Evolutionary conservation across 2,329 filamentous ascomycete species (phyloP).

Genomic region (Aspergillus pseudoterreus): DNA sequence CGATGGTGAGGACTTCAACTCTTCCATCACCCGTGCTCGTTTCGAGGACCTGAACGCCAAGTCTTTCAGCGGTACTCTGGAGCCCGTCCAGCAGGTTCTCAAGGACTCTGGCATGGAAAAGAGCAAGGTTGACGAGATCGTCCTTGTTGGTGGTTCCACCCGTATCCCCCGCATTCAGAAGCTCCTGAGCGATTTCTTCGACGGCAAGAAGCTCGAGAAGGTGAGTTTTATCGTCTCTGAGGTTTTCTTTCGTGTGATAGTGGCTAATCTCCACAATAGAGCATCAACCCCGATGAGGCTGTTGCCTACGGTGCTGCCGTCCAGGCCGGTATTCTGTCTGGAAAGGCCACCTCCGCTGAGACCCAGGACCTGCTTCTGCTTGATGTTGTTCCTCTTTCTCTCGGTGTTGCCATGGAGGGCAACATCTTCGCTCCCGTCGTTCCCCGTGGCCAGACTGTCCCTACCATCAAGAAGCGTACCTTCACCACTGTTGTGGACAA

Average conservation of each 20-base stretch:
- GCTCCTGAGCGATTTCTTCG: slow-evolving; percentile 97
- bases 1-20: slow-evolving; percentile 95
- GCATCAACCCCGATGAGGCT: slow-evolving; percentile 99
- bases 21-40: slow-evolving; percentile 95
- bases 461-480: slow-evolving; percentile 77
- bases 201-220: slow-evolving; percentile 99
- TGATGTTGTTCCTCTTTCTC: slow-evolving; percentile 92
- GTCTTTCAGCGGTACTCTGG: slow-evolving; percentile 87
- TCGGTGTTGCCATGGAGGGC: slow-evolving; percentile 99
- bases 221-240: slow-evolving; percentile 18
- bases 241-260: neutral
- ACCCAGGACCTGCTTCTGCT: slow-evolving; percentile 91
- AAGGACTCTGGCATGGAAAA: slow-evolving; percentile 90
- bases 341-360: slow-evolving; percentile 94
- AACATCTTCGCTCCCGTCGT: slow-evolving; percentile 98
- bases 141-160: slow-evolving; percentile 97
- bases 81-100: slow-evolving; percentile 93
- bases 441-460: slow-evolving; percentile 70
- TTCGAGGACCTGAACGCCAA: slow-evolving; percentile 98
- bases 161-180: slow-evolving; percentile 99
- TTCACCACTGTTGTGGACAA: slow-evolving; percentile 71
- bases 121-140: slow-evolving; percentile 92
- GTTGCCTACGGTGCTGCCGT: slow-evolving; percentile 98
- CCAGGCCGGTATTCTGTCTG: slow-evolving; percentile 96
- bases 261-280: slow-evolving; percentile 36